Percentiles rank a stretch among this genome's conserved stretches.
Evolutionary conservation across 371 early-diverging fungal genomes (phyloP).

Genomic region (Rhizopus arrhizus): DNA sequence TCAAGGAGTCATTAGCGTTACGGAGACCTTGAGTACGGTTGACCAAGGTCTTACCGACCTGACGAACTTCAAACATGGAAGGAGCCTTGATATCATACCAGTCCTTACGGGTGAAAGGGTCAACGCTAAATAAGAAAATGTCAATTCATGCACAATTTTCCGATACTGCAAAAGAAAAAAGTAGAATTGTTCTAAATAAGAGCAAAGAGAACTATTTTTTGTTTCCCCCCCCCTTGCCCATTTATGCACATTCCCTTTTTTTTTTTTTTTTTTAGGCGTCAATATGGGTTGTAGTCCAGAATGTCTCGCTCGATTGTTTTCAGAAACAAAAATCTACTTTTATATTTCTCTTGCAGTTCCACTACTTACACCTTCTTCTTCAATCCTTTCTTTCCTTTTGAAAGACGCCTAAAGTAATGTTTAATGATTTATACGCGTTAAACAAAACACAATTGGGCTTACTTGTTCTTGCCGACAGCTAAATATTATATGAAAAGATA

Average conservation of each 20-base stretch:
- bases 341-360: no score
- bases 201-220: not conserved
- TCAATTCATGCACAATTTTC: not conserved
- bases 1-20: conserved; percentile 95
- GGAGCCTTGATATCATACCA: conserved; percentile 99
- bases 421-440: conserved; percentile 9
- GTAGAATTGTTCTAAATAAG: not conserved
- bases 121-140: conserved; percentile 61
- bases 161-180: not conserved
- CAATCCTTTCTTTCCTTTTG: conserved; percentile 95
- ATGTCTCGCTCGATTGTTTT: no score
- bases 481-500: conserved; percentile 8
- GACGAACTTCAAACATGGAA: conserved; percentile 90
- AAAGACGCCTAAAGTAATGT: conserved; percentile 63
- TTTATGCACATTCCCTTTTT: not conserved
- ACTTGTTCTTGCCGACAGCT: conserved; percentile 97
- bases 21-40: conserved; percentile 99
- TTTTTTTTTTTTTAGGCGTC: not conserved
- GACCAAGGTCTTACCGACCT: conserved; percentile 98
- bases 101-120: conserved; percentile 98
- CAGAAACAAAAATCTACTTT: no score
- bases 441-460: conserved; percentile 35
- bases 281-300: no score
- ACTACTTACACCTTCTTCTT: conserved; percentile 95
- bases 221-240: not conserved